phyloP scores from a whole-genome alignment of 2,329 filamentous ascomycete genomes.

The Trichoderma koningiopsis region DNA sequence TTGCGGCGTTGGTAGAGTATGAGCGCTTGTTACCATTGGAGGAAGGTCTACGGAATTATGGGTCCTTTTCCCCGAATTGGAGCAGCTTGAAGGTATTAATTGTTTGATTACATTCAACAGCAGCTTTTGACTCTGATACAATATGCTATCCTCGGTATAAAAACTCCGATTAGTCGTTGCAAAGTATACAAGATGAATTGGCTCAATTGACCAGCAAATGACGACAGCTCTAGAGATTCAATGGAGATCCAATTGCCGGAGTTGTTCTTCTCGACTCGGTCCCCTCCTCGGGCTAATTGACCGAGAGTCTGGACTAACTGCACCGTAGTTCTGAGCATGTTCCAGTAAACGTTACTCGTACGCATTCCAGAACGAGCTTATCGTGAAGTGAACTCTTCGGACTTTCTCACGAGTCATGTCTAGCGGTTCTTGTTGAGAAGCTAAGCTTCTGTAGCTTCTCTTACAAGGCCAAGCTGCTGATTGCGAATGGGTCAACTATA shows the following conservation, averaged over 20 bases:
- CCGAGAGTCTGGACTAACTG: not conserved
- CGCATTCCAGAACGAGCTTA: slow-evolving; percentile 22
- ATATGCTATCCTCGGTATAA: not conserved
- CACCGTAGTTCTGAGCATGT: not conserved
- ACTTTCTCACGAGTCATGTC: slow-evolving; percentile 17
- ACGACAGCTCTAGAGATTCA: not conserved
- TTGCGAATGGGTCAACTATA: not conserved
- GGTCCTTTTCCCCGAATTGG: not conserved
- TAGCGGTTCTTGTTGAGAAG: slow-evolving; percentile 3
- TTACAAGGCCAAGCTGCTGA: slow-evolving; percentile 3
- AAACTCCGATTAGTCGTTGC: not conserved
- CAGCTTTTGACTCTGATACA: not conserved
- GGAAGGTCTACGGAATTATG: not conserved
- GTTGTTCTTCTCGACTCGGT: not conserved
- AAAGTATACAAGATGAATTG: not conserved
- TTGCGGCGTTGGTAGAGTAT: not conserved
- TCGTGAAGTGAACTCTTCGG: not conserved
- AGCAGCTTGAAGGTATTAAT: not conserved
- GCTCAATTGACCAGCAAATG: not conserved
- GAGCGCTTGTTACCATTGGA: not conserved
- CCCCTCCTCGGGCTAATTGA: not conserved
- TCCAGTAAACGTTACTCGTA: not conserved
- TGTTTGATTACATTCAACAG: not conserved
- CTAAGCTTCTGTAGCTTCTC: not conserved
- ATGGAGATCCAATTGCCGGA: not conserved